phyloP scores from a whole-genome alignment of 768 basidiomycete species.

The Chalciporus pseudorubinellus region DNA sequence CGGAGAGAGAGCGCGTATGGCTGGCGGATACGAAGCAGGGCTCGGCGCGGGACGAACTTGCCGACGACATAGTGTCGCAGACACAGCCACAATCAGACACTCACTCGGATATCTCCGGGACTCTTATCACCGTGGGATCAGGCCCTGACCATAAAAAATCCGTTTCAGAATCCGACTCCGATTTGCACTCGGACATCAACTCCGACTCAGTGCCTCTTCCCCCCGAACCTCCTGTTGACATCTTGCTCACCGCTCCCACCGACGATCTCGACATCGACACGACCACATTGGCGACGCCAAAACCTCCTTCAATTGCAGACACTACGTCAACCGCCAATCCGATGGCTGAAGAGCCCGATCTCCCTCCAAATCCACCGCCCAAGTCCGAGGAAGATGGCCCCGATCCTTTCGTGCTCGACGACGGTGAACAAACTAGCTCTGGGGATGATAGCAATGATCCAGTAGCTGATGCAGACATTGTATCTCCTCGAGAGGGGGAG shows the following conservation, averaged over 20 bases:
- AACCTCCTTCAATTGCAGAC: not conserved
- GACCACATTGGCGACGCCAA: not conserved
- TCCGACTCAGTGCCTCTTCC: constrained; percentile 2
- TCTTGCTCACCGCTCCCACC: not conserved
- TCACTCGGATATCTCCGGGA: constrained; percentile 17
- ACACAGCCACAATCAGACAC: constrained; percentile 5
- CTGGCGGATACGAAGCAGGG: not conserved
- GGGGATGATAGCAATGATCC: constrained; percentile 17
- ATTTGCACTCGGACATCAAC: constrained; percentile 12
- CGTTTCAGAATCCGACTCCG: constrained; percentile 14
- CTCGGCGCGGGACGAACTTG: not conserved
- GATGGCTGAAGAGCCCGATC: constrained; percentile 7
- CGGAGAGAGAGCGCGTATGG: not conserved
- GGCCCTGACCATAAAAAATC: not conserved
- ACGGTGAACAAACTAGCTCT: constrained; percentile 44
- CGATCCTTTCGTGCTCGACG: constrained; percentile 63
- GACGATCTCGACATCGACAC: not conserved
- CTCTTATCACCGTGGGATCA: constrained; percentile 14
- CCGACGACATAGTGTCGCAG: not conserved
- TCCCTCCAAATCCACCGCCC: constrained; percentile 7
- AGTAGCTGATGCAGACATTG: constrained; percentile 20
- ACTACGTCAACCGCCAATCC: not conserved
- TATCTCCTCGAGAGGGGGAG: constrained; percentile 33
- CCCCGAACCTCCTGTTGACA: not conserved
- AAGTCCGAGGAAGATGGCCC: constrained; percentile 33